Conservation (phyloP, 768 basidiomycete species). For the Boletus huronensis region DNA sequence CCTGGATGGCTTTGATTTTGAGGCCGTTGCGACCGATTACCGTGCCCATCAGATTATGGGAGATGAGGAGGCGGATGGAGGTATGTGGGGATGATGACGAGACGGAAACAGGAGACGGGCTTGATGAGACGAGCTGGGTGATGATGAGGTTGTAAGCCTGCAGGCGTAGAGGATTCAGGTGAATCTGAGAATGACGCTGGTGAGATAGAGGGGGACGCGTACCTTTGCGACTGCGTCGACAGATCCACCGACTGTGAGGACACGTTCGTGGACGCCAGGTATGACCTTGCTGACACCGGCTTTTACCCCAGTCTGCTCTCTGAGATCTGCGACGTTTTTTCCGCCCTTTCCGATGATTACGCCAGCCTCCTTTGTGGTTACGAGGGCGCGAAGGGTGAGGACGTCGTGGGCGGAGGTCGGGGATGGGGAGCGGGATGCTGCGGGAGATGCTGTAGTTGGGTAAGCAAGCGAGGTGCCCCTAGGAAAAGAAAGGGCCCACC, state of each 20-base stretch:
- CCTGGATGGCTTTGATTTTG: slow-evolving; percentile 99
- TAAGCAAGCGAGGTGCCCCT: slow-evolving; percentile 12
- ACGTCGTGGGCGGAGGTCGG: slow-evolving; percentile 62
- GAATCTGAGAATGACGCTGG: not conserved
- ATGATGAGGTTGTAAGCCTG: slow-evolving; percentile 96
- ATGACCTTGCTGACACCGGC: slow-evolving; percentile 99
- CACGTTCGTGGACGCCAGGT: slow-evolving; percentile 95
- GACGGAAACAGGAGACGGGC: slow-evolving; percentile 66
- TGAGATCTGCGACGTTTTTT: slow-evolving; percentile 95
- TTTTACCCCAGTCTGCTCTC: slow-evolving; percentile 94
- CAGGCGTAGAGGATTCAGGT: slow-evolving; percentile 11
- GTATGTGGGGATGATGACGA: slow-evolving; percentile 67
- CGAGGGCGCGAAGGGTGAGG: slow-evolving; percentile 90
- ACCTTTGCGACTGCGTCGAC: slow-evolving; percentile 94
- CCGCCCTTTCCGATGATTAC: slow-evolving; percentile 97
- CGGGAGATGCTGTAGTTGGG: slow-evolving; percentile 45
- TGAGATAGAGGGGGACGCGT: slow-evolving; percentile 13
- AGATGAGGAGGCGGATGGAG: slow-evolving; percentile 94
- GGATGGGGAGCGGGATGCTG: slow-evolving; percentile 71
- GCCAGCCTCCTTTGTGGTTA: slow-evolving; percentile 95
- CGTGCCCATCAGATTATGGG: slow-evolving; percentile 98
- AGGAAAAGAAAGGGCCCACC: slow-evolving; percentile 37
- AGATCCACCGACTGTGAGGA: slow-evolving; percentile 89
- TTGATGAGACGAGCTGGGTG: slow-evolving; percentile 81
- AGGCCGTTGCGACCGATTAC: slow-evolving; percentile 95